A percentile compares a stretch with the other conserved stretches of the same genome.
Conservation (phyloP, 2,329 filamentous ascomycete genomes). For the Pestalotiopsis fici region DNA sequence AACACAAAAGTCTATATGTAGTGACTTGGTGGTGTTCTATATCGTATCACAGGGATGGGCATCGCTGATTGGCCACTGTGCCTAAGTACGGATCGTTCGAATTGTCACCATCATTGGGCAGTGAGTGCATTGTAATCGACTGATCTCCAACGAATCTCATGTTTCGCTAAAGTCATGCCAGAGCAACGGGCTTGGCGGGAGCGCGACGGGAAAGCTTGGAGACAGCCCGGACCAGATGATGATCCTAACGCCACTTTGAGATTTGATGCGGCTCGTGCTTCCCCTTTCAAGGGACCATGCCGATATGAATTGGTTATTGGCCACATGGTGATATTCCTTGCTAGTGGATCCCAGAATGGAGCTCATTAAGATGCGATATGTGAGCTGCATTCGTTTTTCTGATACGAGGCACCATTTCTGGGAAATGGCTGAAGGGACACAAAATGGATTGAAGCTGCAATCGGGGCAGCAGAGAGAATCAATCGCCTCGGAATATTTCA, state of each 20-base stretch:
- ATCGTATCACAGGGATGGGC: not conserved
- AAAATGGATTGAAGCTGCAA: not conserved
- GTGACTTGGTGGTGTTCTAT: not conserved
- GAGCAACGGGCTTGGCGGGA: not conserved
- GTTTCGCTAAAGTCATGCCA: not conserved
- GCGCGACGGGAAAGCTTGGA: not conserved
- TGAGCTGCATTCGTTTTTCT: not conserved
- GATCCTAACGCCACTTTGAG: not conserved
- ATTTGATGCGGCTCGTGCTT: not conserved
- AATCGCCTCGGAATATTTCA: not conserved
- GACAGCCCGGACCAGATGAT: not conserved
- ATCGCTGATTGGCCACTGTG: not conserved
- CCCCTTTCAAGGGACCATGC: not conserved
- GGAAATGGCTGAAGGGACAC: no score
- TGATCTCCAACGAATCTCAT: not conserved
- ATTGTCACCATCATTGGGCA: not conserved
- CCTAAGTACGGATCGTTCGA: not conserved
- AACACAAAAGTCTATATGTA: no score
- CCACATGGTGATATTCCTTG: not conserved
- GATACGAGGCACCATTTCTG: not conserved
- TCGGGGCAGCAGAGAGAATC: no score
- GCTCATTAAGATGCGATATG: not conserved
- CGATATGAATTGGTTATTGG: not conserved
- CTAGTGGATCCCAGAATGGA: not conserved
- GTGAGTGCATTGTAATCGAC: not conserved